phyloP scores from a whole-genome alignment of 2,329 filamentous ascomycete genomes.

The Ophiostoma pallidulum region DNA sequence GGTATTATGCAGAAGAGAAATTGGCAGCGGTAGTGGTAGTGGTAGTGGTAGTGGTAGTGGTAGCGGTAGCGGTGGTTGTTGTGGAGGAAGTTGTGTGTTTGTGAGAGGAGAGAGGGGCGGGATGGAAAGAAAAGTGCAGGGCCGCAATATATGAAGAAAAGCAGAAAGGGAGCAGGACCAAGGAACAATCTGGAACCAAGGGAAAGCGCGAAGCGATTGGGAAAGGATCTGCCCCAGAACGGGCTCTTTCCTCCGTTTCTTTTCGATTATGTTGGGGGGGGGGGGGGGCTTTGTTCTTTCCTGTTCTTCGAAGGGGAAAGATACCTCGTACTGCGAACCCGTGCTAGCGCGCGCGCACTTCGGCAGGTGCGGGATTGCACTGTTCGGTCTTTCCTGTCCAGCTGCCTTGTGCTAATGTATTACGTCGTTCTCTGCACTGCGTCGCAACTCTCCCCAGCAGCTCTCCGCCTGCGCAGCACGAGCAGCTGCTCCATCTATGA shows the following conservation, averaged over 20 bases:
- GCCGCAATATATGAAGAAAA: constrained; percentile 11
- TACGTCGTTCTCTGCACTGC: too few species aligned
- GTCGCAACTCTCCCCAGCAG: background rate
- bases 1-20: constrained; percentile 1
- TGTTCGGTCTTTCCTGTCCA: too few species aligned
- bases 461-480: too few species aligned
- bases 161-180: constrained; percentile 1
- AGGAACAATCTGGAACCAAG: background rate
- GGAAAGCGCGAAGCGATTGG: background rate
- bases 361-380: background rate
- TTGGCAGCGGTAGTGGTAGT: too few species aligned
- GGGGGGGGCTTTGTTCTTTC: too few species aligned
- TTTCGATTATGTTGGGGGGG: too few species aligned
- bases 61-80: constrained; percentile 3
- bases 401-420: too few species aligned
- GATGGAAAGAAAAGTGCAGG: background rate
- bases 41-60: too few species aligned
- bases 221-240: too few species aligned
- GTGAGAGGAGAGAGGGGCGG: background rate
- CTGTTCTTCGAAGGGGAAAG: background rate
- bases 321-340: background rate
- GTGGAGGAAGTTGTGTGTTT: background rate
- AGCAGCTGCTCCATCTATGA: constrained; percentile 9
- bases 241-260: too few species aligned
- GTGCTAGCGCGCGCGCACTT: background rate